Base-by-base conservation (phyloP, 257 asterid species). In the Orobanche coerulescens region DNA sequence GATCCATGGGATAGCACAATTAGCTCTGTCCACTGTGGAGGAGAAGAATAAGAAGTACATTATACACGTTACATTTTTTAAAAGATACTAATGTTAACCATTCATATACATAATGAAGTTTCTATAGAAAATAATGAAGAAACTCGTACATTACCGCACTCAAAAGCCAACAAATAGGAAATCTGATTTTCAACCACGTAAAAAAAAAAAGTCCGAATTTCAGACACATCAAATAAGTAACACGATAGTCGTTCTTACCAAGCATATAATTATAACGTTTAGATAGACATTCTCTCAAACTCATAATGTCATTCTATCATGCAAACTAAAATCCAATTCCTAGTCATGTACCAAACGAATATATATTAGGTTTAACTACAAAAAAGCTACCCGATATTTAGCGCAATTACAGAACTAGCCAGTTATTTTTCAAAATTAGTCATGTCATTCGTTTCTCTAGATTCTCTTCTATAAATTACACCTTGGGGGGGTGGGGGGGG, bases 1-100 rank as follows among this genome's bases (percentile, higher is more conserved):
- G 18, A 31, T 55, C 71, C 71, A 66, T 66, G 37, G 16, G 34
- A 22, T n/a, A 43, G 23, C 4, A 33, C 39, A n/a, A 18, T 33
- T 9, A 50, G 15, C 6, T 24, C 13, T 20, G 18, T 9, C 16
- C 11, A 44, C 22, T 48, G 33, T 4, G 5, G 6, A 61, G 42
- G 47, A 13, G 10, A 37, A 36, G 26, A 26, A 7, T 5, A 15
- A 56, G 7, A 54, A 4, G 9, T 42, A 10, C 2, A 40, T 39
- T 11, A 48, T 20, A 52, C 52, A 49, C 22, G 18, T 23, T n/a
- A n/a, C n/a, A n/a, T n/a, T 42, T 44, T 46, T 5, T 23, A 40
- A 6, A 12, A 37, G 5, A 37, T 18, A 18, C 16, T 49, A 24
- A 10, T n/a, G 6, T 3, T 12, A 15, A 11, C 12, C 25, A 37